phyloP scores from a whole-genome alignment of 331 rosid genomes.

The Spiraea crenata region DNA sequence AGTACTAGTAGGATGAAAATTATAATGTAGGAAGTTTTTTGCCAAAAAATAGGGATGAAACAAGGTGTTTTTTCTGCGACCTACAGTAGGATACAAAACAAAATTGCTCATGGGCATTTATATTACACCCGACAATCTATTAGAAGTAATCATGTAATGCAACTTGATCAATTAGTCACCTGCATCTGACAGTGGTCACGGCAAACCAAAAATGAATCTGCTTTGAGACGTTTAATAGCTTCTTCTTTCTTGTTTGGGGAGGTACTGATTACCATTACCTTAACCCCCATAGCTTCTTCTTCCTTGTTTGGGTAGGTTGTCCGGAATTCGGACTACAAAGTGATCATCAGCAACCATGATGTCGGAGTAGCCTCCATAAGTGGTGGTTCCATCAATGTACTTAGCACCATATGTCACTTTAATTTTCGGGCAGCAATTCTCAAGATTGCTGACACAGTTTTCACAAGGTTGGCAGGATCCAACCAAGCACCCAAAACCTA shows the following conservation, averaged over 20 bases:
- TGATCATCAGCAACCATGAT: slow-evolving; percentile 63
- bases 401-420: slow-evolving; percentile 38
- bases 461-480: slow-evolving; percentile 54
- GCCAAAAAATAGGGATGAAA: no score
- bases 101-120: no score
- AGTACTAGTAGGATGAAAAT: not conserved
- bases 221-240: slow-evolving; percentile 43
- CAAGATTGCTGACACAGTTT: slow-evolving; percentile 43
- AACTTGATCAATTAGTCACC: not conserved
- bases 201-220: slow-evolving; percentile 47
- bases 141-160: no score
- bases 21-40: not conserved
- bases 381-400: slow-evolving; percentile 40
- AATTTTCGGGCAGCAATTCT: slow-evolving; percentile 49
- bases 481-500: slow-evolving; percentile 65
- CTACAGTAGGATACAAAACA: no score
- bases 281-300: slow-evolving; percentile 47
- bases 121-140: no score
- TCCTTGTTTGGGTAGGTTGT: slow-evolving; percentile 36
- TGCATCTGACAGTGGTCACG: slow-evolving; percentile 31
- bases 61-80: no score
- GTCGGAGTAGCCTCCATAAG: slow-evolving; percentile 56
- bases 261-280: slow-evolving; percentile 57
- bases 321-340: slow-evolving; percentile 48
- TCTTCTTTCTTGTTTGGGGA: slow-evolving; percentile 47